Evolutionary conservation across 2,329 filamentous ascomycete genomes (phyloP).

Genomic region (Didymella keratinophila): DNA sequence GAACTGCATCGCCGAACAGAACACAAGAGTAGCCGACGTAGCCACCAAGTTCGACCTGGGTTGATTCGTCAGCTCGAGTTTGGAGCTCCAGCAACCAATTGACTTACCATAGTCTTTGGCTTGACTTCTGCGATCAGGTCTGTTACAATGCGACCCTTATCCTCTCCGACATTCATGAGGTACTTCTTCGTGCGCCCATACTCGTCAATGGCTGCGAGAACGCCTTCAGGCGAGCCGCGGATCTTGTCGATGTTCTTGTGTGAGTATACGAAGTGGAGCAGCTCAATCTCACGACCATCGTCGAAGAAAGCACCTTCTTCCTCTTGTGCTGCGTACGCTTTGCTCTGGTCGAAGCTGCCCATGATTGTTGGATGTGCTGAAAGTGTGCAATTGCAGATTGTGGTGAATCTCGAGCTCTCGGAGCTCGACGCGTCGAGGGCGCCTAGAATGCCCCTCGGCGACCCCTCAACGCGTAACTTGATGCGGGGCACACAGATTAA

Average conservation of each 20-base stretch:
- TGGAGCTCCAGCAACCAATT: not conserved
- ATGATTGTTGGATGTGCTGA: conserved; percentile 32
- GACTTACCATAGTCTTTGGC: conserved; percentile 68
- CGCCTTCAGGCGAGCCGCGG: conserved; percentile 67
- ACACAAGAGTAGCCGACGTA: conserved; percentile 85
- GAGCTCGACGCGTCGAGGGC: conserved; percentile 33
- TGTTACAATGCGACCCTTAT: conserved; percentile 75
- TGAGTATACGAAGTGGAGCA: conserved; percentile 73
- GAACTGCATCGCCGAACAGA: conserved; percentile 73
- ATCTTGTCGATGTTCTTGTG: conserved; percentile 69
- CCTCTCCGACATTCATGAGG: conserved; percentile 80
- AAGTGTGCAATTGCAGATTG: conserved; percentile 16
- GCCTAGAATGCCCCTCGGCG: conserved; percentile 28
- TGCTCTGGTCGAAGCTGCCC: conserved; percentile 50
- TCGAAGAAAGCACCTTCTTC: conserved; percentile 59
- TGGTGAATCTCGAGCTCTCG: conserved; percentile 25
- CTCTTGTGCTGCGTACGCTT: conserved; percentile 59
- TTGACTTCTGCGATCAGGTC: conserved; percentile 72
- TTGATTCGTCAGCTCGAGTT: conserved; percentile 14
- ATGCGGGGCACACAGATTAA: conserved; percentile 31
- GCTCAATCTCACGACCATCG: conserved; percentile 76
- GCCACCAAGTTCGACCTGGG: conserved; percentile 74
- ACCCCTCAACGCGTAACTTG: conserved; percentile 40
- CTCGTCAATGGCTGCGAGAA: conserved; percentile 75
- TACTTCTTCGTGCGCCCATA: conserved; percentile 71